Evolutionary conservation across 1,284 basidiomycete genomes (phyloP), one percentile per base, ranked within the genome.

Genomic region (Afroboletus lepidellus): DNA sequence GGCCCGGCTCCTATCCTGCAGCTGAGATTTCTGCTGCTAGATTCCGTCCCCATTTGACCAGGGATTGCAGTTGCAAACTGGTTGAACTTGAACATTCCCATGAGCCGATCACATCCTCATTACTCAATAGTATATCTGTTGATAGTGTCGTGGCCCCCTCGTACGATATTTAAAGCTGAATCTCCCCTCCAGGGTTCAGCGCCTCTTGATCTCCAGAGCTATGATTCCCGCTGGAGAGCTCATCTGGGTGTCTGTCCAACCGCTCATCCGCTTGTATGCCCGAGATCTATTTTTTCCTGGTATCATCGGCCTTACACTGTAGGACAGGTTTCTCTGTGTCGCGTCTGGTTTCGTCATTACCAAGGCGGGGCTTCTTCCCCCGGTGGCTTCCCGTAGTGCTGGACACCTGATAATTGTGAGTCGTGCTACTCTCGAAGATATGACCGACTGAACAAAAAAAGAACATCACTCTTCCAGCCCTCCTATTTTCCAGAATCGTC

Each of bases 401-500:
- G 83, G 83, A 1, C 83, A 87, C 57, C 70, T 87, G 8, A 62
- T 83, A 23, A 68, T 88, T 30, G 80, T 80, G 52, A 51, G 72
- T 57, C 3, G 16, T 0, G 12, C 32, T 9, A 13, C 21, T n/a
- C 6, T 2, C 32, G 18, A n/a, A 25, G 13, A 9, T 8, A 34
- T 9, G 9, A 25, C 27, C 9, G 5, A 15, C 33, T 52, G n/a
- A 50, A 48, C 27, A 30, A 21, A 23, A 29, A 30, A 42, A 85
- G 77, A 90, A 89, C 59, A 76, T 92, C 52, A 74, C 80, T 0
- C 63, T 87, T 1, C 90, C 90, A 3, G 79, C 78, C 52, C 76
- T 92, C 12, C 74, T 92, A 71, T 91, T 92, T 66, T 84, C 84
- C 2, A 89, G 85, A 57, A 89, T 92, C 55, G 78, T 92, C 0